These are phyloP conservation scores for Capniomyces stellatus DNA, from an alignment of 371 early-diverging fungal species.

Conservation along the genomic window DNA sequence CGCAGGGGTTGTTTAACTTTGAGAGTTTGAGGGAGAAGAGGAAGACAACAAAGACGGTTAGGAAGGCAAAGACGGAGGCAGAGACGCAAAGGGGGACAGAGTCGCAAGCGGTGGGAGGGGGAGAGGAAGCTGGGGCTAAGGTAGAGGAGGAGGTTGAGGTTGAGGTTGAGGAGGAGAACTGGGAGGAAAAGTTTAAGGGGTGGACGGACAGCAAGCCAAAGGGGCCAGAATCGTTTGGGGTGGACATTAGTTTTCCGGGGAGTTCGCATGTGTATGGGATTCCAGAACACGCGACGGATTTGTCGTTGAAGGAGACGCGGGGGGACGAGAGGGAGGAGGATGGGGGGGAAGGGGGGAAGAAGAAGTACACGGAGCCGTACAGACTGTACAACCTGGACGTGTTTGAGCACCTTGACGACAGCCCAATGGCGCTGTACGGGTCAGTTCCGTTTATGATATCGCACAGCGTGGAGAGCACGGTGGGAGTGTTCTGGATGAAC, in stretches of 20 bases:
- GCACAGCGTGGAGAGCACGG: slow-evolving; percentile 43
- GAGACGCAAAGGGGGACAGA: too few species aligned
- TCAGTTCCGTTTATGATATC: slow-evolving; percentile 85
- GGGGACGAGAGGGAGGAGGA: slow-evolving; percentile 7
- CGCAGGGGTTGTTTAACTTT: slow-evolving; percentile 61
- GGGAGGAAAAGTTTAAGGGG: slow-evolving; percentile 72
- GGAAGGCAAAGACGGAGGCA: too few species aligned
- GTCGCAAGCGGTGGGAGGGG: too few species aligned
- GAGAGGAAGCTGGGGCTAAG: slow-evolving; percentile 18
- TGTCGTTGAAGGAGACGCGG: slow-evolving; percentile 68
- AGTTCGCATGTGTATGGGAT: slow-evolving; percentile 82
- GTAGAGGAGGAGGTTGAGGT: slow-evolving; percentile 63
- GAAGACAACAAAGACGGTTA: too few species aligned
- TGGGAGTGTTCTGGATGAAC: slow-evolving; percentile 79
- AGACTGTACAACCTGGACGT: slow-evolving; percentile 96
- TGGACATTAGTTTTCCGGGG: slow-evolving; percentile 83
- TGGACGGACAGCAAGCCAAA: slow-evolving; percentile 79
- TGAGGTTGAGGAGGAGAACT: too few species aligned
- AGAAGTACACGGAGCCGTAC: slow-evolving; percentile 76
- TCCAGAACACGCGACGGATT: slow-evolving; percentile 78
- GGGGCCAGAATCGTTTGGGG: slow-evolving; percentile 79
- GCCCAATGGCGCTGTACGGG: slow-evolving; percentile 90
- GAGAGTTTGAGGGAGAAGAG: slow-evolving; percentile 62
- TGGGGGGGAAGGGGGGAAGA: slow-evolving; percentile 42
- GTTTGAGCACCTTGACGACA: slow-evolving; percentile 86